Percentiles rank a stretch among this genome's conserved stretches.
phyloP scores from a whole-genome alignment of 2,329 filamentous ascomycete genomes.

The Trichoderma brevicompactum region DNA sequence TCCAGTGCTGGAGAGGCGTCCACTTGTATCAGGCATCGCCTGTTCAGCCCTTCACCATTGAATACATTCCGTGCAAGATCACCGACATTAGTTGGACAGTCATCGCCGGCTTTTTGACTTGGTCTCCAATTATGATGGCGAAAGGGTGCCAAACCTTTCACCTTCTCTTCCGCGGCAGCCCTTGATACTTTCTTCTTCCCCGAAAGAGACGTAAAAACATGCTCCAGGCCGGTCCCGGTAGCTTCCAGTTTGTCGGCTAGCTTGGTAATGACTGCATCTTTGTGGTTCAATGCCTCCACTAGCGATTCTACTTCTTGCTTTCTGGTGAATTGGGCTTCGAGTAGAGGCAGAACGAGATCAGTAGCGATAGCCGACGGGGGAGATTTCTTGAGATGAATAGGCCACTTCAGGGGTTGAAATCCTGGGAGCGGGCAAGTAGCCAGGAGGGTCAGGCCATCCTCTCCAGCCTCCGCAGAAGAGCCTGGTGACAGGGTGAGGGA shows the following conservation, averaged over 20 bases:
- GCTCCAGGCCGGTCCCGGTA: slow-evolving; percentile 56
- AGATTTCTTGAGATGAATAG: slow-evolving; percentile 58
- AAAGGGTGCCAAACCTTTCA: slow-evolving; percentile 59
- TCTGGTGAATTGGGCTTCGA: slow-evolving; percentile 51
- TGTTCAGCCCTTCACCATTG: slow-evolving; percentile 41
- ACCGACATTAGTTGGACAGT: slow-evolving; percentile 40
- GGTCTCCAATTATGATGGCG: slow-evolving; percentile 46
- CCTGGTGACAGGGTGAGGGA: slow-evolving; percentile 49
- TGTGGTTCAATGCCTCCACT: slow-evolving; percentile 50
- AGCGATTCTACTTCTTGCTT: slow-evolving; percentile 50
- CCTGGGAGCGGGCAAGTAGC: slow-evolving; percentile 67
- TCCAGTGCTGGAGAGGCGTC: slow-evolving; percentile 45
- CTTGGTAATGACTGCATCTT: slow-evolving; percentile 56
- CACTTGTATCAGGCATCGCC: slow-evolving; percentile 38
- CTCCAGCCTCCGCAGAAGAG: slow-evolving; percentile 41
- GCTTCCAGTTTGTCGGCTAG: slow-evolving; percentile 60
- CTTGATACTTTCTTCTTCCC: slow-evolving; percentile 54
- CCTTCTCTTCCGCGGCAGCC: slow-evolving; percentile 50
- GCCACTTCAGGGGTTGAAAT: slow-evolving; percentile 68
- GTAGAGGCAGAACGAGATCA: slow-evolving; percentile 57
- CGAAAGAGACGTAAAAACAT: slow-evolving; percentile 57
- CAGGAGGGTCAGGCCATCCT: slow-evolving; percentile 54
- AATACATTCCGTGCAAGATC: slow-evolving; percentile 51
- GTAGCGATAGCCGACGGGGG: slow-evolving; percentile 50
- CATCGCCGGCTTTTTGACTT: slow-evolving; percentile 34